Base-by-base conservation (phyloP, 2,329 filamentous ascomycete genomes). In the Rhinocladiella mackenziei region DNA sequence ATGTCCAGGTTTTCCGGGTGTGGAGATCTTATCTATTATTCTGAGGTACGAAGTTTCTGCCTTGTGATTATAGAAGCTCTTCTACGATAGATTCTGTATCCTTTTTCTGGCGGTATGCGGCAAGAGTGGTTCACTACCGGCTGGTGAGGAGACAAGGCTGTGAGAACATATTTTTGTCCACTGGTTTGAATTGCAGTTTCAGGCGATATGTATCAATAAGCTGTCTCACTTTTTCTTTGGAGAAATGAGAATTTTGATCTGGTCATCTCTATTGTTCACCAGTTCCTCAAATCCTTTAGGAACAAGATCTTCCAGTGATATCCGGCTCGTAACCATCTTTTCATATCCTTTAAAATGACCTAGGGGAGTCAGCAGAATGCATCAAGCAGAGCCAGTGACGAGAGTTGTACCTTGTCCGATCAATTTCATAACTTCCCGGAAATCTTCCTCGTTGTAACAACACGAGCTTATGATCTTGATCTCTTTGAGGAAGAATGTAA, bases 161-260 rank as follows among this genome's bases (percentile, higher is more conserved):
- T n/a, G n/a, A n/a, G n/a, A n/a, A n/a, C n/a, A n/a, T n/a, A n/a
- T n/a, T n/a, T n/a, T n/a, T n/a, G n/a, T n/a, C n/a, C n/a, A n/a
- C n/a, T n/a, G n/a, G n/a, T n/a, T n/a, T n/a, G n/a, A n/a, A n/a
- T n/a, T n/a, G n/a, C n/a, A n/a, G n/a, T n/a, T n/a, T n/a, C n/a
- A n/a, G n/a, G n/a, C n/a, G n/a, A n/a, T n/a, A n/a, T n/a, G n/a
- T n/a, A n/a, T n/a, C n/a, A n/a, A n/a, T n/a, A n/a, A n/a, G 28
- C 28, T 31, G 28, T 14, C 28, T n/a, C 30, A 32, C 13, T 32
- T 17, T 5, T 3, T 14, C 14, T 37, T 47, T 2, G 48, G 43
- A 8, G 49, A 45, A 9, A 64, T 60, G 28, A 65, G 38, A 23
- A 65, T 64, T 50, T 64, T 66, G 19, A 65, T 58, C 33, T 65